Evolutionary conservation across 1,139 yeast genomes (phyloP), one percentile per base, ranked within the genome.

Genomic region (Scheffersomyces quercinus): DNA sequence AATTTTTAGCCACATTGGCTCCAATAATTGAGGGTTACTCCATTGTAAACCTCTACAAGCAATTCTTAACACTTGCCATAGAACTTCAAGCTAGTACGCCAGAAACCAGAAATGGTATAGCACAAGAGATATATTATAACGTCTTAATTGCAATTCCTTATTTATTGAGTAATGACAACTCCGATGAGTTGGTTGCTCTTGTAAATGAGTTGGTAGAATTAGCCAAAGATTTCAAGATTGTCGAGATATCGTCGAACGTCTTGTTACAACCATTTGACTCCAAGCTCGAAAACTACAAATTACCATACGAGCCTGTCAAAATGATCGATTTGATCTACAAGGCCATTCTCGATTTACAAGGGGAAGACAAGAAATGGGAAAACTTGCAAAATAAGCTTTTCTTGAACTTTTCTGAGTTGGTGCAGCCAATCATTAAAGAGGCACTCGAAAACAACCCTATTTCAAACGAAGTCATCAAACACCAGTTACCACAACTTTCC

Each of bases 71-170:
- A 8, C 59, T 78, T 39, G 79, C 93, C 0, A 70, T 82, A 38
- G 83, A 76, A 7, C 64, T 85, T 45, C 88, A 85, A 58, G 60
- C 67, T 5, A 44, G 48, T 0, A 44, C 58, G 3, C 54, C 66
- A 10, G 66, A 62, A 1, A 54, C 56, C 32, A 74, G 88, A 60
- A 70, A 66, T 41, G 81, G 87, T 0, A 64, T 85, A 40, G 87
- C 89, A 2, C 91, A 88, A 58, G 84, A 85, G 40, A 64, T 89
- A 15, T 88, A 68, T 58, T 82, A 81, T 51, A 80, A 82, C 51
- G 80, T 83, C 2, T 67, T 88, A 48, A 64, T 86, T 28, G 74
- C 90, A 6, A 57, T 88, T 37, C 97, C 97, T 3, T 88, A 83
- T 59, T 64, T 85, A 46, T 68, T 81, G 50, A 72, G 78, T 45